phyloP scores from a whole-genome alignment of 495 filamentous ascomycete genomes.

The Hyaloscypha hepaticicola region DNA sequence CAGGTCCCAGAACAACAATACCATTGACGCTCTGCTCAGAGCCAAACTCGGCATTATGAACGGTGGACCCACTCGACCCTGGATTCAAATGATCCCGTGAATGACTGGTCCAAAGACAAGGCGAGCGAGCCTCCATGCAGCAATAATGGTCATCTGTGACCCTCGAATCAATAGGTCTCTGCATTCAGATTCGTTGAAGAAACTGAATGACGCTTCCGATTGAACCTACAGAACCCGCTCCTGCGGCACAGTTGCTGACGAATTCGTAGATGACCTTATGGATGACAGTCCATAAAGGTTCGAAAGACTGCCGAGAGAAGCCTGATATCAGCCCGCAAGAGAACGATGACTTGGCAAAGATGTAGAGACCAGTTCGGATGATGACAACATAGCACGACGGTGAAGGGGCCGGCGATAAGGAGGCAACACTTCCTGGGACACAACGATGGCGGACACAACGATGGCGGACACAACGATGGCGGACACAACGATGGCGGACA shows the following conservation, averaged over 20 bases:
- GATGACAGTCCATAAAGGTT: not conserved
- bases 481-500: not conserved
- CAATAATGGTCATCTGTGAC: no score
- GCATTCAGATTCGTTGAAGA: no score
- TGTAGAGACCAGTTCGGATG: not conserved
- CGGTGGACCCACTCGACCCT: no score
- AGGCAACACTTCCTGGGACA: not conserved
- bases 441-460: not conserved
- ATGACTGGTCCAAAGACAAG: no score
- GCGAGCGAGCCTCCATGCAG: no score
- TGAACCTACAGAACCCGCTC: no score
- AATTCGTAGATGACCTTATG: not conserved
- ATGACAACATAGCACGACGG: not conserved
- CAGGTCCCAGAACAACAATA: no score
- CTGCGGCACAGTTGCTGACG: not conserved
- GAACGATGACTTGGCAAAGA: not conserved
- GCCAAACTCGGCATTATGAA: no score
- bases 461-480: not conserved
- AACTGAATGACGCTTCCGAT: no score
- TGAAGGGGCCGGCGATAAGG: not conserved
- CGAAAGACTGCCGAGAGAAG: constrained; percentile 1
- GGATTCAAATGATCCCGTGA: no score
- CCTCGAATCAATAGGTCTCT: no score
- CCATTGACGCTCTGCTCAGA: no score
- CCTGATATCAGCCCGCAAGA: not conserved